Evolutionary conservation across 1,139 yeast genomes (phyloP).

Genomic region (Yamadazyma diospyri): DNA sequence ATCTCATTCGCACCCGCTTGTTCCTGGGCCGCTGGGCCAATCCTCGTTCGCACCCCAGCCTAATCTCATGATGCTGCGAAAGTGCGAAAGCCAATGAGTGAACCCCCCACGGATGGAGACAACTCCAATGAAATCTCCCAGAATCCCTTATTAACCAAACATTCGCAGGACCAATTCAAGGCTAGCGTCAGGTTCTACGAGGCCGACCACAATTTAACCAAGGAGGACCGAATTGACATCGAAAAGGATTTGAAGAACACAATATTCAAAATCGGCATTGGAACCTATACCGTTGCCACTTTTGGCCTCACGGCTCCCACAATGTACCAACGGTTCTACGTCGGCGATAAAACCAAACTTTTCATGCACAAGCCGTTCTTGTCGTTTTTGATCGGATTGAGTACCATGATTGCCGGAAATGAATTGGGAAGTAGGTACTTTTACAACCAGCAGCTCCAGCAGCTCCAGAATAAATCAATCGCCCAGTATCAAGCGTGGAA

Average conservation of each 20-base stretch:
- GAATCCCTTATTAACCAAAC: slow-evolving; percentile 27
- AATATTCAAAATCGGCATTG: slow-evolving; percentile 23
- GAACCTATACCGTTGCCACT: slow-evolving; percentile 25
- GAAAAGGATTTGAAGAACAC: slow-evolving; percentile 29
- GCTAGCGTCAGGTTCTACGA: slow-evolving; percentile 41
- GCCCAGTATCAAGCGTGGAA: slow-evolving; percentile 34
- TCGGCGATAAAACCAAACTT: slow-evolving; percentile 6
- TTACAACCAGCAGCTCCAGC: slow-evolving; percentile 19
- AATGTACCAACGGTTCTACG: slow-evolving; percentile 13
- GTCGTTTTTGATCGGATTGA: slow-evolving; percentile 31
- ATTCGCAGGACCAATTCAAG: slow-evolving; percentile 35
- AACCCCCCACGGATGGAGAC: no score
- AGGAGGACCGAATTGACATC: slow-evolving; percentile 28
- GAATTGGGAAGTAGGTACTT: slow-evolving; percentile 24
- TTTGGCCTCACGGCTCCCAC: slow-evolving; percentile 28
- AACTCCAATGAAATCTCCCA: no score
- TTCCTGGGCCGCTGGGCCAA: no score
- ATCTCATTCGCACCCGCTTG: no score
- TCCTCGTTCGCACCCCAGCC: no score
- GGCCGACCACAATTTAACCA: slow-evolving; percentile 35
- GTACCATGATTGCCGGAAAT: slow-evolving; percentile 24
- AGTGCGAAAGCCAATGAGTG: no score
- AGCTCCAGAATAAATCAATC: neutral
- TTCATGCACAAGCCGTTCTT: slow-evolving; percentile 29
- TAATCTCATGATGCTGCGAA: no score